Percentiles rank a stretch among this genome's conserved stretches.
These are phyloP conservation scores for Fusarium marasasianum DNA, from an alignment of 2,329 filamentous ascomycete genomes.

Conservation along the genomic window DNA sequence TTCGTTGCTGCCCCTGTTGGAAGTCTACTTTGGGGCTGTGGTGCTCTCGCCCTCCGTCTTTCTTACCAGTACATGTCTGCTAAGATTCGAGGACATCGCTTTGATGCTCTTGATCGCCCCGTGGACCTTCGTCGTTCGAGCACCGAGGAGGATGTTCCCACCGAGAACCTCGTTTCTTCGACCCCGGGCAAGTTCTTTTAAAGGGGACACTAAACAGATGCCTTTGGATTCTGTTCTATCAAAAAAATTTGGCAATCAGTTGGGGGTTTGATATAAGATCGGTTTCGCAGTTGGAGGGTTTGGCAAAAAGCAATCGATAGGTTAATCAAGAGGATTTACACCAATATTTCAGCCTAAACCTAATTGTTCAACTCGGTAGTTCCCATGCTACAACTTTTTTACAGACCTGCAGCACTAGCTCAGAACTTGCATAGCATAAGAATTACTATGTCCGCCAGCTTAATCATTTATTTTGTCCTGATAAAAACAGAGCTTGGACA, in stretches of 20 bases:
- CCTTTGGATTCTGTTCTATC: constrained; percentile 6
- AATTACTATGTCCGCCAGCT: not conserved
- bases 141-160: constrained; percentile 43
- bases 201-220: constrained; percentile 6
- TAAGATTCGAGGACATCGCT: constrained; percentile 67
- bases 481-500: not conserved
- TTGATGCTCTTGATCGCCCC: constrained; percentile 72
- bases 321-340: not conserved
- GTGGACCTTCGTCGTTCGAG: constrained; percentile 42
- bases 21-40: constrained; percentile 75
- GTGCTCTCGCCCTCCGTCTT: constrained; percentile 69
- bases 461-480: not conserved
- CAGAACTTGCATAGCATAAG: not conserved
- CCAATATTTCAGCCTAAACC: not conserved
- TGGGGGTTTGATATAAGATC: not conserved
- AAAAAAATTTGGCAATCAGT: not conserved
- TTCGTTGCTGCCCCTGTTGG: constrained; percentile 84
- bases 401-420: not conserved
- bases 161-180: constrained; percentile 40
- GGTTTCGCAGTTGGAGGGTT: not conserved
- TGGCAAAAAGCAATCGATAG: not conserved
- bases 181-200: constrained; percentile 67
- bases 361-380: not conserved
- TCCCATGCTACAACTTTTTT: not conserved
- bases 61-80: constrained; percentile 66